These are phyloP conservation scores for Yamadazyma scolyti DNA, from an alignment of 805 yeast species.

Conservation along the genomic window DNA sequence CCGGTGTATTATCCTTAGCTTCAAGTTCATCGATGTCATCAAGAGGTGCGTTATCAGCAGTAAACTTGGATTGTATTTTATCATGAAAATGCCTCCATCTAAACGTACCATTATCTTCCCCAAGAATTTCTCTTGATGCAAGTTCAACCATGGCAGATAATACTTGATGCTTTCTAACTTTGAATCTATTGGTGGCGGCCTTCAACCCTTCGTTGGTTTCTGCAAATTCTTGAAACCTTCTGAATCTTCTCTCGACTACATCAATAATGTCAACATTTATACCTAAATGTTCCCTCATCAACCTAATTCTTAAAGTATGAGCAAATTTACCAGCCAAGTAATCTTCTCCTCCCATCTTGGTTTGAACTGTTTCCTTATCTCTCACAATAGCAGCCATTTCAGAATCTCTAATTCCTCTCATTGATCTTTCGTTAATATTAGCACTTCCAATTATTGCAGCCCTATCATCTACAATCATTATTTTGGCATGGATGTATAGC, in stretches of 20 bases:
- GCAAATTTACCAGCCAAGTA: constrained; percentile 85
- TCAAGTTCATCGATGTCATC: constrained; percentile 25
- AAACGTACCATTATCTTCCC: constrained; percentile 43
- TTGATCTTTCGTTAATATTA: constrained; percentile 92
- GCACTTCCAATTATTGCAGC: constrained; percentile 96
- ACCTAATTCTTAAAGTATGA: constrained; percentile 78
- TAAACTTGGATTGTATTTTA: constrained; percentile 8
- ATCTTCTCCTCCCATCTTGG: constrained; percentile 79
- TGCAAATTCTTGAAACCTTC: constrained; percentile 45
- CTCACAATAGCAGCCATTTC: constrained; percentile 89
- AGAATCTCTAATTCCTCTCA: constrained; percentile 91
- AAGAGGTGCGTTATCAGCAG: constrained; percentile 16
- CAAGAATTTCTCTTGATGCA: constrained; percentile 65
- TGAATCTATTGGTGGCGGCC: constrained; percentile 45
- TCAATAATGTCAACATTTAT: constrained; percentile 87
- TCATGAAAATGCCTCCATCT: constrained; percentile 41
- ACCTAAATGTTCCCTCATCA: constrained; percentile 97
- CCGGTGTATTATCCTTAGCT: constrained; percentile 20
- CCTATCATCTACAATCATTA: constrained; percentile 88
- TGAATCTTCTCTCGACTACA: constrained; percentile 69
- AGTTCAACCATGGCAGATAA: constrained; percentile 72
- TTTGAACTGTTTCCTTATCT: constrained; percentile 67
- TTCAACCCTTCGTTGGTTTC: constrained; percentile 35
- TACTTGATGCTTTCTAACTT: constrained; percentile 24
- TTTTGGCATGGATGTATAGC: constrained; percentile 89